Conservation (phyloP, 345 rosid genomes). For the Lumnitzera littorea region DNA sequence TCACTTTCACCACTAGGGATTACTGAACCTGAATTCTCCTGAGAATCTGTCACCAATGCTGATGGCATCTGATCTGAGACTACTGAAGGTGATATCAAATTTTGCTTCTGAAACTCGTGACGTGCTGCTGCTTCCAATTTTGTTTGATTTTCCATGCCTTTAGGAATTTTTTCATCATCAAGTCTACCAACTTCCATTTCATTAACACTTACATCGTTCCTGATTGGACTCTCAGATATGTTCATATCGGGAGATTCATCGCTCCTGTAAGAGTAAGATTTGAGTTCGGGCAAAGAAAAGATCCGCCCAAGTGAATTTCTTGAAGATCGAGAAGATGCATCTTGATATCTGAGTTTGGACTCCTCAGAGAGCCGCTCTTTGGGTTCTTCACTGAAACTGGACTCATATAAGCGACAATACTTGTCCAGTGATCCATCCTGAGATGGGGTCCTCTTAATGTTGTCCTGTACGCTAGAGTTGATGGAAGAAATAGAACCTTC, state of each 20-base stretch:
- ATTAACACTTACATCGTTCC: constrained; percentile 8
- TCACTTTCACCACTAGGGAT: too few species aligned
- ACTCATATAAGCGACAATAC: constrained; percentile 55
- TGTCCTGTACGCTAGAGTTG: constrained; percentile 3
- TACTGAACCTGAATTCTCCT: too few species aligned
- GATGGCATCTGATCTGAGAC: too few species aligned
- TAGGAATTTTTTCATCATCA: neutral
- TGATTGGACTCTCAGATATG: constrained; percentile 12
- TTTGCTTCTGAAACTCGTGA: neutral
- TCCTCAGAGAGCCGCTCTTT: constrained; percentile 26
- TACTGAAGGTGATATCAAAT: too few species aligned
- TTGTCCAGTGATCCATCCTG: constrained; percentile 49
- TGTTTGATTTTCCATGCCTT: neutral
- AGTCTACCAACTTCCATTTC: constrained; percentile 5
- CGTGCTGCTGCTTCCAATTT: neutral
- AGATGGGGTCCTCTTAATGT: constrained; percentile 45
- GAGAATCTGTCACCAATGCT: too few species aligned
- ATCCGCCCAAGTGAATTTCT: constrained; percentile 44
- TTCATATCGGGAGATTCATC: constrained; percentile 22
- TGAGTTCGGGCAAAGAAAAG: constrained; percentile 56
- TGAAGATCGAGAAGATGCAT: constrained; percentile 13
- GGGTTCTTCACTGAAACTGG: constrained; percentile 35
- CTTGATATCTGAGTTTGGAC: constrained; percentile 22
- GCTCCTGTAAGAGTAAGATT: constrained; percentile 14
- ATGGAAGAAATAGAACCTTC: neutral